Conservation (phyloP, 2,329 filamentous ascomycete genomes). For the Zarea fungicola region DNA sequence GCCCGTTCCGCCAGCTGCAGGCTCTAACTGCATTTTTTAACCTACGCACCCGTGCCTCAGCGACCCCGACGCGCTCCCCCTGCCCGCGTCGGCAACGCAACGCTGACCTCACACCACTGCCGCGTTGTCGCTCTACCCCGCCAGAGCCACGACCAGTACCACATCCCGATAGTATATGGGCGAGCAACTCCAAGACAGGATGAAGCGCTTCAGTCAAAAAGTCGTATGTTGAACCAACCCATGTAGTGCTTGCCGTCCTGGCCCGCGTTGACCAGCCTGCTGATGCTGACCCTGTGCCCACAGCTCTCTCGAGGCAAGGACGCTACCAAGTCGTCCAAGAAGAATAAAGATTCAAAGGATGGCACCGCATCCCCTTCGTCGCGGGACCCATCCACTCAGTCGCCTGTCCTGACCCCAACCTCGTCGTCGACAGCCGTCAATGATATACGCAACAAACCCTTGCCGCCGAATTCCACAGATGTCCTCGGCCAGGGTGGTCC, state of each 20-base stretch:
- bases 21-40: background rate
- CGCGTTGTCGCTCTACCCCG: slow-evolving; percentile 13
- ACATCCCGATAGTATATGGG: slow-evolving; percentile 6
- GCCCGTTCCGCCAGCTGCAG: background rate
- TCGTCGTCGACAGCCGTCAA: slow-evolving; percentile 85
- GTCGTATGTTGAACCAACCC: slow-evolving; percentile 62
- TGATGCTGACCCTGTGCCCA: slow-evolving; percentile 17
- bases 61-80: slow-evolving; percentile 1
- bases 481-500: slow-evolving; percentile 28
- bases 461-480: slow-evolving; percentile 52
- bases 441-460: slow-evolving; percentile 78
- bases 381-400: slow-evolving; percentile 51
- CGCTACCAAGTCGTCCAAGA: slow-evolving; percentile 75
- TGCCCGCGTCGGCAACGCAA: background rate
- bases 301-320: slow-evolving; percentile 91
- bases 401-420: slow-evolving; percentile 68
- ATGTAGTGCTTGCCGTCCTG: slow-evolving; percentile 17
- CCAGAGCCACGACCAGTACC: slow-evolving; percentile 9
- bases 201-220: slow-evolving; percentile 97
- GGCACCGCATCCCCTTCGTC: slow-evolving; percentile 75
- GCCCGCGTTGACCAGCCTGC: slow-evolving; percentile 10
- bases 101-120: slow-evolving; percentile 3
- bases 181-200: slow-evolving; percentile 46
- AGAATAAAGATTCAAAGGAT: slow-evolving; percentile 66
- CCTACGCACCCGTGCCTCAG: background rate